phyloP scores from a whole-genome alignment of 768 basidiomycete genomes.

The Hirschioporus abietinus region DNA sequence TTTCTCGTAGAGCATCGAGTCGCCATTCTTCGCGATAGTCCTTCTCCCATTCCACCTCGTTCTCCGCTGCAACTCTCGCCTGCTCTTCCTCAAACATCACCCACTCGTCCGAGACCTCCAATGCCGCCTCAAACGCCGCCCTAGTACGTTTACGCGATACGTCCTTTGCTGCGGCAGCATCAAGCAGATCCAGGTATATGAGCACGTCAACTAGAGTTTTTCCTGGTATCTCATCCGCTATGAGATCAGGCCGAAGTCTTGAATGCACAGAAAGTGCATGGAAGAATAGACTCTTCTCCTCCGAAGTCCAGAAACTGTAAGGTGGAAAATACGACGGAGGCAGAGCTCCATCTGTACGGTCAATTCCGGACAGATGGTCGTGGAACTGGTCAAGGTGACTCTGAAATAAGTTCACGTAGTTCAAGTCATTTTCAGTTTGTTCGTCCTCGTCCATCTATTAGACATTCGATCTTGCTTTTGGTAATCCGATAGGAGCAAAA shows the following conservation, averaged over 20 bases:
- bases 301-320: constrained; percentile 50
- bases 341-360: background rate
- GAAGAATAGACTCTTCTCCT: constrained; percentile 72
- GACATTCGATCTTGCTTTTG: background rate
- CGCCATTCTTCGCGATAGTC: constrained; percentile 18
- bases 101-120: constrained; percentile 49
- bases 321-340: constrained; percentile 4
- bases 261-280: constrained; percentile 63
- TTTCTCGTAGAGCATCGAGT: constrained; percentile 22
- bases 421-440: background rate
- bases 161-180: constrained; percentile 27
- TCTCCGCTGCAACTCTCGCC: constrained; percentile 25
- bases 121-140: constrained; percentile 38
- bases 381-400: background rate
- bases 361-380: background rate
- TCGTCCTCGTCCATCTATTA: constrained; percentile 2
- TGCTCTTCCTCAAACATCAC: constrained; percentile 41
- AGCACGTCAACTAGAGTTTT: constrained; percentile 66
- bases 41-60: constrained; percentile 27
- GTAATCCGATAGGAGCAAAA: background rate
- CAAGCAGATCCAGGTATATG: constrained; percentile 55
- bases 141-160: constrained; percentile 9
- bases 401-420: background rate
- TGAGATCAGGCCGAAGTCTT: constrained; percentile 70
- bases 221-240: constrained; percentile 59